A percentile compares a stretch with the other conserved stretches of the same genome.
These are phyloP conservation scores for Choiromyces venosus DNA, from an alignment of 495 filamentous ascomycete genomes.

Conservation along the genomic window DNA sequence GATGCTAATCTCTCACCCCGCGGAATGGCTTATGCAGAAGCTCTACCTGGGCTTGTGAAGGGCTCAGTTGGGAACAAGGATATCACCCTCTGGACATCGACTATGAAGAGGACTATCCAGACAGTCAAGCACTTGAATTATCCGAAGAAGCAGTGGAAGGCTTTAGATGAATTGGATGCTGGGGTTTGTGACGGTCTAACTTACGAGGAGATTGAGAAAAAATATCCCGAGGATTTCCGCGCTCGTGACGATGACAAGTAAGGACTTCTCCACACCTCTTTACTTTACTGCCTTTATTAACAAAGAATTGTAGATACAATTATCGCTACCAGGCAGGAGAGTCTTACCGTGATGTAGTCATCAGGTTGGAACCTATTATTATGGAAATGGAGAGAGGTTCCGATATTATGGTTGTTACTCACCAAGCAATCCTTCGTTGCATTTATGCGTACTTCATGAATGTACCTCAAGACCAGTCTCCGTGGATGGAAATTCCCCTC, in stretches of 20 bases:
- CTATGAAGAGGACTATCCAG: constrained; percentile 83
- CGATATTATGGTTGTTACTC: constrained; percentile 95
- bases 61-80: constrained; percentile 62
- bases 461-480: constrained; percentile 78
- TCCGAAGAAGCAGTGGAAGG: constrained; percentile 96
- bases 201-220: constrained; percentile 81
- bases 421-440: constrained; percentile 92
- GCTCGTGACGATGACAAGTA: constrained; percentile 92
- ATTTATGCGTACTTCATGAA: constrained; percentile 99
- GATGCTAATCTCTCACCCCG: constrained; percentile 82
- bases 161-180: constrained; percentile 91
- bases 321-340: constrained; percentile 97
- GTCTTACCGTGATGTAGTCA: constrained; percentile 95
- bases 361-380: constrained; percentile 95
- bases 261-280: neutral
- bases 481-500: constrained; percentile 96
- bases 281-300: constrained; percentile 14
- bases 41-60: constrained; percentile 71
- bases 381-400: constrained; percentile 96
- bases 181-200: constrained; percentile 96
- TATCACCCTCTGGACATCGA: constrained; percentile 94
- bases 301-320: constrained; percentile 56
- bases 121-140: constrained; percentile 80
- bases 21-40: constrained; percentile 76
- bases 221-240: constrained; percentile 88